Conservation (phyloP, 169 alveolate genomes). For the Cryptosporidium tyzzeri region DNA sequence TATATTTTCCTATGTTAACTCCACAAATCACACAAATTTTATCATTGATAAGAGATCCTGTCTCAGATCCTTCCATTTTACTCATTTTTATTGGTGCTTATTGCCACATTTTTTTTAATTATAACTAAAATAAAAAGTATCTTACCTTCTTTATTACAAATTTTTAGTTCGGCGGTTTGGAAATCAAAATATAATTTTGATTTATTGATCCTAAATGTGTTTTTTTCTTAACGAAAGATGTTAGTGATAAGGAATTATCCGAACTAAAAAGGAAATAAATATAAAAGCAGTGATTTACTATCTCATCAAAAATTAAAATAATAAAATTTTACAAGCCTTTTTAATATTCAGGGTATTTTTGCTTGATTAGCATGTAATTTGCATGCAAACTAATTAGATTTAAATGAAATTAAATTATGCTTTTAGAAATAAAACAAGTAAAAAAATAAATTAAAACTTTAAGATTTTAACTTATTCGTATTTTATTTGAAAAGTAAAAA, state of each 20-base stretch:
- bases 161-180: no score
- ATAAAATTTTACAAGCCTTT: no score
- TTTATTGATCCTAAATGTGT: neutral
- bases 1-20: conserved; percentile 14
- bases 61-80: neutral
- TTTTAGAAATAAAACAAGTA: neutral
- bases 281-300: neutral
- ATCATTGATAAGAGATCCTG: no score
- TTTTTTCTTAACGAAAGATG: no score
- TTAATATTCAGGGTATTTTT: neutral
- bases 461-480: neutral
- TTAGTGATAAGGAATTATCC: no score
- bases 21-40: conserved; percentile 4
- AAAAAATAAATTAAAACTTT: neutral
- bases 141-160: no score
- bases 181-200: no score
- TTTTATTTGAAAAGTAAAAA: neutral
- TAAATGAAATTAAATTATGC: neutral
- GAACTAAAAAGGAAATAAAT: neutral
- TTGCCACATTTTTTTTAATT: neutral
- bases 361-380: neutral
- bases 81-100: neutral
- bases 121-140: neutral
- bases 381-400: neutral
- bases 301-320: no score